Evolutionary conservation across 371 early-diverging fungal genomes (phyloP), one percentile per base, ranked within the genome.

Genomic region (Capniomyces stellatus): DNA sequence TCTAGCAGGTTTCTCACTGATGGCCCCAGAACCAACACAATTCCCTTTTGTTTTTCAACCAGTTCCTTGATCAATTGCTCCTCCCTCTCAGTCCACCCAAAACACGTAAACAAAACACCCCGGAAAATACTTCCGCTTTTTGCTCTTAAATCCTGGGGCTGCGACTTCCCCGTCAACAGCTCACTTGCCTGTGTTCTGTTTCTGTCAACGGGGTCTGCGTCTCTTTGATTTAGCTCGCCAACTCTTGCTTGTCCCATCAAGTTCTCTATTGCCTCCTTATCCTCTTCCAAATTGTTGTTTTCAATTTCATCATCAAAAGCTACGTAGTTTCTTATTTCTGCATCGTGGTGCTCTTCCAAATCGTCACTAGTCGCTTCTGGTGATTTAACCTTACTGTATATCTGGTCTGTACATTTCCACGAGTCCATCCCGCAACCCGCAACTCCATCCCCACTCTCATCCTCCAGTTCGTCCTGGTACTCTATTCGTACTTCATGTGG

Each of bases 121-220:
- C 46, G 35, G 53, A 52, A 52, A 43, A 52, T 25, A 10, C n/a
- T 10, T 19, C 53, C 53, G n/a, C 4, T 52, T 22, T 52, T 52
- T 44, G n/a, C 53, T 44, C 15, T 35, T 10, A 52, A n/a, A 31
- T 52, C 35, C 48, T 13, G 28, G 54, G 2, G 22, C 18, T 3
- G 29, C 27, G 4, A 19, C 10, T 2, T 27, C 15, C 29, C 22
- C 44, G 19, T 27, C 42, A 10, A 39, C 24, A 22, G 43, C 40
- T 21, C 24, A 31, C 1, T 48, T 54, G 42, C 55, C 40, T 0
- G 23, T 1, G 3, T 1, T 19, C 13, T 63, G 53, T 3, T 46
- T 56, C 15, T 12, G n/a, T n/a, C n/a, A n/a, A n/a, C n/a, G n/a
- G n/a, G n/a, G n/a, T n/a, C n/a, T n/a, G n/a, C n/a, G n/a, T n/a